Evolutionary conservation across 2,329 filamentous ascomycete species (phyloP).

Genomic region (Alternaria infectoria): DNA sequence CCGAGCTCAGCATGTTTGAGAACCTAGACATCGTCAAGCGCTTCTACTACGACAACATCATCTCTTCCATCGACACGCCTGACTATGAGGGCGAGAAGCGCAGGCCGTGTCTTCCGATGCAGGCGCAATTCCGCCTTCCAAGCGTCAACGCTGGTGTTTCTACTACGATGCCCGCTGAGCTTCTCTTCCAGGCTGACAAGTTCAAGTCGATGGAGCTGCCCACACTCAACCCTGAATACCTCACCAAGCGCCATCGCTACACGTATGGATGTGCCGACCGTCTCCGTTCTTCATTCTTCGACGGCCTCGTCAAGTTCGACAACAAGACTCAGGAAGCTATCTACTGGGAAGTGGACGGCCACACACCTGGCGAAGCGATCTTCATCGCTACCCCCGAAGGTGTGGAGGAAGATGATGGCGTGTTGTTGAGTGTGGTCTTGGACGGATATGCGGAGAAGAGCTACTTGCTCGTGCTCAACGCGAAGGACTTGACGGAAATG

Average conservation of each 20-base stretch:
- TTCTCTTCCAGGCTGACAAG: constrained; percentile 42
- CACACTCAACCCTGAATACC: constrained; percentile 66
- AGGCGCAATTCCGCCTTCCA: constrained; percentile 38
- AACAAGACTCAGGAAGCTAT: constrained; percentile 58
- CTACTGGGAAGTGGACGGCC: constrained; percentile 65
- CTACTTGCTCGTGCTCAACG: constrained; percentile 71
- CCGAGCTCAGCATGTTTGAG: constrained; percentile 70
- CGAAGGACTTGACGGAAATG: constrained; percentile 66
- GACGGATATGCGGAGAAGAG: constrained; percentile 65
- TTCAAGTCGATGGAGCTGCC: constrained; percentile 65
- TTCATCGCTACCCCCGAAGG: constrained; percentile 64
- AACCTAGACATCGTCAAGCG: constrained; percentile 68
- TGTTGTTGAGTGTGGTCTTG: constrained; percentile 67
- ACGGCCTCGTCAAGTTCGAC: constrained; percentile 71
- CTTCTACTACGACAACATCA: constrained; percentile 65
- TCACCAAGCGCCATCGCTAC: constrained; percentile 63
- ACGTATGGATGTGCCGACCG: constrained; percentile 65
- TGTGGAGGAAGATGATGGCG: constrained; percentile 66
- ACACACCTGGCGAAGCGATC: constrained; percentile 73
- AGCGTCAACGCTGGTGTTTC: constrained; percentile 43
- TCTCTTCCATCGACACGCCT: constrained; percentile 22
- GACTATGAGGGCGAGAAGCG: constrained; percentile 33
- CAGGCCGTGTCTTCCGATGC: constrained; percentile 32
- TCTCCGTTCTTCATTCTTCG: constrained; percentile 66
- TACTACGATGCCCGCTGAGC: constrained; percentile 7